A percentile compares a stretch with the other conserved stretches of the same genome.
These are phyloP conservation scores for Ceratobasidium sp. DNA, from an alignment of 1,284 basidiomycete genomes.

Conservation along the genomic window DNA sequence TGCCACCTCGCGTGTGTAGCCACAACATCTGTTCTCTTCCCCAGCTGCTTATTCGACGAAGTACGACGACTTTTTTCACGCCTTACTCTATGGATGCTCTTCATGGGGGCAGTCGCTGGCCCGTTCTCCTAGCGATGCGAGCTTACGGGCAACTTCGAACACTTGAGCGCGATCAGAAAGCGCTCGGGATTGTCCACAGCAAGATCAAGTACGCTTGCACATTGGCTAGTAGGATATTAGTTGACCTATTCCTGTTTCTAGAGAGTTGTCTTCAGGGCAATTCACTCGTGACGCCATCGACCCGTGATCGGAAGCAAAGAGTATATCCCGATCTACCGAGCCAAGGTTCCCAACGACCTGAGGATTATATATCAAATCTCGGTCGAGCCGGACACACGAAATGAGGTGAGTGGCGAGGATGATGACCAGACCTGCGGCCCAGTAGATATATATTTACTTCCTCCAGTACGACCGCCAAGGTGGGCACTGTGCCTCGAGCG, in stretches of 20 bases:
- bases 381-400: not conserved
- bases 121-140: not conserved
- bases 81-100: not conserved
- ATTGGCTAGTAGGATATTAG: not conserved
- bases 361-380: conserved; percentile 7
- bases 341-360: not conserved
- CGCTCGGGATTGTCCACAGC: not conserved
- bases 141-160: not conserved
- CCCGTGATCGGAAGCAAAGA: not conserved
- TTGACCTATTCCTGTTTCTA: not conserved
- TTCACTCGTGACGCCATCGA: not conserved
- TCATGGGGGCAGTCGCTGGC: not conserved
- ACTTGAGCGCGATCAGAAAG: too few relatives aligned
- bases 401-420: not conserved
- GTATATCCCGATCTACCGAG: conserved; percentile 19
- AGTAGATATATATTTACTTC: not conserved
- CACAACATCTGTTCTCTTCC: too few relatives aligned
- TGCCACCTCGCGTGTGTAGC: too few relatives aligned
- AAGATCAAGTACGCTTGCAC: not conserved
- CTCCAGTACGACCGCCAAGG: not conserved
- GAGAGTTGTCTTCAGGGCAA: not conserved
- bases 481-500: not conserved
- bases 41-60: too few relatives aligned
- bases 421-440: not conserved
- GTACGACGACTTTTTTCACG: not conserved